A percentile compares a stretch with the other conserved stretches of the same genome.
phyloP scores from a whole-genome alignment of 148 eudicot genomes.

The Nepenthes gracilis region DNA sequence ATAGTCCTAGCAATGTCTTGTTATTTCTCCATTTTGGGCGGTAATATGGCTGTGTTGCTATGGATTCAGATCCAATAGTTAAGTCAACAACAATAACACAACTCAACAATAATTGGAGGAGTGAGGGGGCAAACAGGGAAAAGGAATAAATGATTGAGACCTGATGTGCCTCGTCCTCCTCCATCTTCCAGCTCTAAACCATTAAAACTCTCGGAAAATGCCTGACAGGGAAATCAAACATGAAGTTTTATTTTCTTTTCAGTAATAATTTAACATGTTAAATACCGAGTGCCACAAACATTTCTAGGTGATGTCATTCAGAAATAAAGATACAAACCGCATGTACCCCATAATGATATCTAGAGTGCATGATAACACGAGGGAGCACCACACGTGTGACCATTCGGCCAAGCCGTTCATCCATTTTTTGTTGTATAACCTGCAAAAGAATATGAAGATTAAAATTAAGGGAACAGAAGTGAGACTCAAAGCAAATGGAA shows the following conservation, averaged over 20 bases:
- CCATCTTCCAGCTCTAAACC: conserved; percentile 99
- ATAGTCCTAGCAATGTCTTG: background rate
- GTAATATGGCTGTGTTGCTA: no score
- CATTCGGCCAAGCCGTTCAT: conserved; percentile 74
- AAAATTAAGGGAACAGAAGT: background rate
- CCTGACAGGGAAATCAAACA: conserved; percentile 31
- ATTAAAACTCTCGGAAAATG: conserved; percentile 88
- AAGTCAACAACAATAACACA: no score
- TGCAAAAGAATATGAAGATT: conserved; percentile 17
- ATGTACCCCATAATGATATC: conserved; percentile 86
- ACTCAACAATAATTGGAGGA: background rate
- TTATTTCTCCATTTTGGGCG: no score
- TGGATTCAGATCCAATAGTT: no score
- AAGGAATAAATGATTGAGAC: conserved; percentile 25
- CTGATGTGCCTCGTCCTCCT: conserved; percentile 99
- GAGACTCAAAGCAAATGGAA: background rate
- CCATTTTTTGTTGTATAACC: conserved; percentile 70
- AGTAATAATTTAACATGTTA: no score
- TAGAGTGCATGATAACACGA: conserved; percentile 93
- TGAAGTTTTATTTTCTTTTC: background rate
- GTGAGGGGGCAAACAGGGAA: background rate
- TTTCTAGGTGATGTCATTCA: background rate
- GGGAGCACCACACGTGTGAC: conserved; percentile 97
- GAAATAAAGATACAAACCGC: background rate
- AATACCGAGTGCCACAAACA: background rate